These are phyloP conservation scores for Didymellaceae sp. DNA, from an alignment of 2,329 filamentous ascomycete genomes.

Conservation along the genomic window DNA sequence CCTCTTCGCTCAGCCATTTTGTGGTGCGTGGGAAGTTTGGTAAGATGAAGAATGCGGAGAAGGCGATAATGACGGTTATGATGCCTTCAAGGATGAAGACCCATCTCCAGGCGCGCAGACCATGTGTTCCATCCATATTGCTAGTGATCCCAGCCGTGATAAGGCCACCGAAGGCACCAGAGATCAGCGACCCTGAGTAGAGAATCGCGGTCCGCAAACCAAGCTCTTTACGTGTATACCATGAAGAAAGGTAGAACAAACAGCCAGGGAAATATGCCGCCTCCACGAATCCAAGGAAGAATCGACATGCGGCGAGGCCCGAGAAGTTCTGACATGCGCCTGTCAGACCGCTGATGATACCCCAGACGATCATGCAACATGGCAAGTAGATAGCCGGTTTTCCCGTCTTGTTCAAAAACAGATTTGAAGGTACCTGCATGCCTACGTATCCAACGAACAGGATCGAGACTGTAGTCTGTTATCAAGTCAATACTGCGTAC, in stretches of 20 bases:
- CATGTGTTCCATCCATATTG: slow-evolving; percentile 65
- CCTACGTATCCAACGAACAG: slow-evolving; percentile 61
- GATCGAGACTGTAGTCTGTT: slow-evolving; percentile 52
- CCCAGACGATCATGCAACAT: slow-evolving; percentile 51
- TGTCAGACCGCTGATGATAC: slow-evolving; percentile 48
- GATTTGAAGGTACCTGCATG: slow-evolving; percentile 52
- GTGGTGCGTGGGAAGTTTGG: slow-evolving; percentile 69
- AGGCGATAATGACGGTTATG: slow-evolving; percentile 67
- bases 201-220: slow-evolving; percentile 69
- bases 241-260: slow-evolving; percentile 67
- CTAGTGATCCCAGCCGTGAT: slow-evolving; percentile 65
- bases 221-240: slow-evolving; percentile 74
- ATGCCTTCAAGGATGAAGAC: slow-evolving; percentile 74
- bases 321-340: slow-evolving; percentile 53
- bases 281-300: slow-evolving; percentile 47
- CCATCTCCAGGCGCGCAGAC: slow-evolving; percentile 68
- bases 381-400: slow-evolving; percentile 50
- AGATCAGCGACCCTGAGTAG: slow-evolving; percentile 72
- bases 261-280: slow-evolving; percentile 63
- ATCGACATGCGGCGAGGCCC: slow-evolving; percentile 56
- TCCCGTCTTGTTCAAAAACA: slow-evolving; percentile 52
- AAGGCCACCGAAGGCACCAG: slow-evolving; percentile 72
- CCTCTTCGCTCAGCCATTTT: slow-evolving; percentile 48
- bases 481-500: slow-evolving; percentile 58
- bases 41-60: slow-evolving; percentile 64